Evolutionary conservation across 2,329 filamentous ascomycete species (phyloP), one percentile per base, ranked within the genome.

Genomic region (Zymoseptoria ardabiliae): DNA sequence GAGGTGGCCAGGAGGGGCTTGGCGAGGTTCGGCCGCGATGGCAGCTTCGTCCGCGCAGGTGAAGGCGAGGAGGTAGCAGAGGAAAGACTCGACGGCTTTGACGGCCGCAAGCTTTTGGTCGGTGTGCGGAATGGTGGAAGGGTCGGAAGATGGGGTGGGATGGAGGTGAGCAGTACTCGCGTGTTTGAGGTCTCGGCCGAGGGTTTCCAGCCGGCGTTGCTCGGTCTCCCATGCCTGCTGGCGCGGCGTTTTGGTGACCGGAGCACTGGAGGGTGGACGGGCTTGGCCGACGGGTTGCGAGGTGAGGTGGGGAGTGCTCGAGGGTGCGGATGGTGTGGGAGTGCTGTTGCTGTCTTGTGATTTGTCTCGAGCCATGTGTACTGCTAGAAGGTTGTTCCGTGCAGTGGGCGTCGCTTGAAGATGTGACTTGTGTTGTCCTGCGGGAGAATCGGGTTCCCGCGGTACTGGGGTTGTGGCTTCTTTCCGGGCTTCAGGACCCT

Each of bases 111-210:
- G 58, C 23, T 65, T 66, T 50, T 64, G 58, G 28, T 67, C 62
- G 19, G 55, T 58, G 25, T 56, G 23, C 5, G 21, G 9, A 28
- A 53, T 23, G 53, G 53, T 30, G 60, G 58, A 45, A 56, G 35
- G n/a, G 56, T 45, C 25, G 13, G 51, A 30, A 30, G 54, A 64
- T 49, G 60, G 52, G 13, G n/a, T 9, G 56, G 50, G 52, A n/a
- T 50, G 49, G 49, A 71, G 66, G 55, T 76, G 70, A 56, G 73
- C 74, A 49, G 74, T 70, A 2, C 73, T 72, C 54, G 76, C 73
- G 56, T 79, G 77, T 67, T 80, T 80, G n/a, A 80, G 68, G 1
- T 75, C 71, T 7, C 76, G 74, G 9, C 77, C 78, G 56, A 77
- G 70, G 3, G 66, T 69, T 45, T 77, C 75, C 50, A 77, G 66